Percentiles rank a stretch among this genome's conserved stretches.
Evolutionary conservation across 2,329 filamentous ascomycete genomes (phyloP).

Genomic region (Alternaria longipes): DNA sequence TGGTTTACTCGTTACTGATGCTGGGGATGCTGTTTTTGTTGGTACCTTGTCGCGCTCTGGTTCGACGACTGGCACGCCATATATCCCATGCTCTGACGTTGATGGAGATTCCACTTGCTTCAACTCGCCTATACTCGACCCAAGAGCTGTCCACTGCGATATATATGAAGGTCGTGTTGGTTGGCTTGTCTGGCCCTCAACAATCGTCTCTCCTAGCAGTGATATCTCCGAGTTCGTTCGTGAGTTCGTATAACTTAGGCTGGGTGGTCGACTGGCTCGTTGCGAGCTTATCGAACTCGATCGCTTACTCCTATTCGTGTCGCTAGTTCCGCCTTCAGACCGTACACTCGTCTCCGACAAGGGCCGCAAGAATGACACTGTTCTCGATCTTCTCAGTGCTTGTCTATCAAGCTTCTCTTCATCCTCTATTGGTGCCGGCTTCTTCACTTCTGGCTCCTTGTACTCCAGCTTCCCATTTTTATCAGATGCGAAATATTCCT

Average conservation of each 20-base stretch:
- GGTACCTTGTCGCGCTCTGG: not conserved
- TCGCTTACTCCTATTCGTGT: slow-evolving; percentile 23
- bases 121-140: not conserved
- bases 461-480: slow-evolving; percentile 50
- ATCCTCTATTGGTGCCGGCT: slow-evolving; percentile 16
- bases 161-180: slow-evolving; percentile 17
- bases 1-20: not conserved
- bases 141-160: slow-evolving; percentile 6
- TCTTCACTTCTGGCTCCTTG: slow-evolving; percentile 44
- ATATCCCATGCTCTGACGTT: not conserved
- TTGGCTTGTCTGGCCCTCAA: slow-evolving; percentile 12
- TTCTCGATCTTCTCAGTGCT: slow-evolving; percentile 37
- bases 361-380: slow-evolving; percentile 42
- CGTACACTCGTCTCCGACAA: slow-evolving; percentile 32
- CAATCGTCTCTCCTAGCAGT: slow-evolving; percentile 16
- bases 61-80: not conserved
- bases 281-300: slow-evolving; percentile 30
- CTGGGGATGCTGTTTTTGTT: not conserved
- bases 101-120: not conserved
- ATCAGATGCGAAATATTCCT: slow-evolving; percentile 54
- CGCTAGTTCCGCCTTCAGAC: slow-evolving; percentile 17
- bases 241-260: slow-evolving; percentile 32
- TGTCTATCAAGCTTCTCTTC: slow-evolving; percentile 34
- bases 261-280: slow-evolving; percentile 33
- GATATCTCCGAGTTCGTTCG: slow-evolving; percentile 35